phyloP scores from a whole-genome alignment of 768 basidiomycete genomes.

The Suillus paluster region DNA sequence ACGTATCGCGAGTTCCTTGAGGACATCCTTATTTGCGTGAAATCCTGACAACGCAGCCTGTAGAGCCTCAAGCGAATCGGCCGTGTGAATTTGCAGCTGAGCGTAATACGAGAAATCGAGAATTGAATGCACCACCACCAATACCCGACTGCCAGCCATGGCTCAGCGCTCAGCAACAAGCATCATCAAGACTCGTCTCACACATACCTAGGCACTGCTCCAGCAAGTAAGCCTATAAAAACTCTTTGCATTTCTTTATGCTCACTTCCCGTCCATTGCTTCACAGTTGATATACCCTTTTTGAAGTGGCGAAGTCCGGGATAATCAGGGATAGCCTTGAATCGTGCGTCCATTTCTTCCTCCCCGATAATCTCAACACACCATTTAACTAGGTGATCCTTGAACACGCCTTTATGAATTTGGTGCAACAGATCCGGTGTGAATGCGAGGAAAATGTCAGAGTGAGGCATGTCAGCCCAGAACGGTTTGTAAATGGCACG shows the following conservation, averaged over 20 bases:
- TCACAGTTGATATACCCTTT: conserved; percentile 43
- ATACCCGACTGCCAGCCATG: conserved; percentile 20
- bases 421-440: conserved; percentile 52
- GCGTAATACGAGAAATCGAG: conserved; percentile 41
- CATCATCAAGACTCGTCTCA: background rate
- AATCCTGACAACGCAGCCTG: conserved; percentile 28
- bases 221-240: conserved; percentile 37
- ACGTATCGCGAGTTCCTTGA: conserved; percentile 27
- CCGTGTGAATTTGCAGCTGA: conserved; percentile 31
- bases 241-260: conserved; percentile 42
- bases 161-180: background rate
- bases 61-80: conserved; percentile 27
- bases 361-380: conserved; percentile 17
- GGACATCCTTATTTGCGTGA: conserved; percentile 34
- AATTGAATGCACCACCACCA: conserved; percentile 27
- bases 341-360: conserved; percentile 18
- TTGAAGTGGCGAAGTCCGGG: conserved; percentile 14
- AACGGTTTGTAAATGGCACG: conserved; percentile 35
- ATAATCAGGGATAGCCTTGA: conserved; percentile 19
- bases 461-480: conserved; percentile 44
- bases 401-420: conserved; percentile 51
- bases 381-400: conserved; percentile 48
- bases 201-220: conserved; percentile 11
- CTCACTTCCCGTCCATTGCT: conserved; percentile 51
- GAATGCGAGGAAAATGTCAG: conserved; percentile 44